Base-by-base conservation (phyloP, 2,329 filamentous ascomycete genomes). In the Paraconiothyrium brasiliense region DNA sequence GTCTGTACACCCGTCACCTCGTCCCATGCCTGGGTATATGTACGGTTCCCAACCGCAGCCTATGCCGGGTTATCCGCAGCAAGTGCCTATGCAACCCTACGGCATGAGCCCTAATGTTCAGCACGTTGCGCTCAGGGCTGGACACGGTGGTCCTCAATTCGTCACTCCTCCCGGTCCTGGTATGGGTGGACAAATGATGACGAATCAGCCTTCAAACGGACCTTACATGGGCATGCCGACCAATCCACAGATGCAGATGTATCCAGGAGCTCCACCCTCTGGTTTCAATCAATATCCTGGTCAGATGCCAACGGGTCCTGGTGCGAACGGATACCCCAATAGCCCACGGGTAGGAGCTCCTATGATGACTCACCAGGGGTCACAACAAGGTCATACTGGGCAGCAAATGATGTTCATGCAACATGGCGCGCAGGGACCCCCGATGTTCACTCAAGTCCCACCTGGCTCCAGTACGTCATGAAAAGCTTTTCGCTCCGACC, bases 281-380 rank as follows among this genome's bases (percentile, higher is more conserved):
- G 80, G 92, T 82, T 85, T 93, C 87, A 84, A 89, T 79, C 88
- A 88, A 65, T 84, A 85, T 39, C 84, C 84, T 30, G 71, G 69
- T 20, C 74, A 77, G 47, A 79, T 79, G 67, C 73, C 74, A 35
- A 83, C 85, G 59, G 83, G 83, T 58, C 87, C 90, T 22, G 91
- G 87, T 47, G 84, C 87, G 8, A 91, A 90, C 69, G 92, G 93
- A 16, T 97, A 92, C 73, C 92, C 93, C 4, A 56, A 56, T n/a
- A 97, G 94, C 75, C 94, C 94, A 0, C 89, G 92, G 59, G 89
- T 90, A 52, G 75, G 65, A 22, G 92, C 95, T 13, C 90, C 92
- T 1, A 93, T 96, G 89, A 98, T 98, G 94, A 92, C 90, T 72
- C 94, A 94, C 68, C 93, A 97, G 80, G 92, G 92, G 58, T 97